These are phyloP conservation scores for Thymus quinquecostatus DNA, from an alignment of 257 asterid species.

Conservation along the genomic window DNA sequence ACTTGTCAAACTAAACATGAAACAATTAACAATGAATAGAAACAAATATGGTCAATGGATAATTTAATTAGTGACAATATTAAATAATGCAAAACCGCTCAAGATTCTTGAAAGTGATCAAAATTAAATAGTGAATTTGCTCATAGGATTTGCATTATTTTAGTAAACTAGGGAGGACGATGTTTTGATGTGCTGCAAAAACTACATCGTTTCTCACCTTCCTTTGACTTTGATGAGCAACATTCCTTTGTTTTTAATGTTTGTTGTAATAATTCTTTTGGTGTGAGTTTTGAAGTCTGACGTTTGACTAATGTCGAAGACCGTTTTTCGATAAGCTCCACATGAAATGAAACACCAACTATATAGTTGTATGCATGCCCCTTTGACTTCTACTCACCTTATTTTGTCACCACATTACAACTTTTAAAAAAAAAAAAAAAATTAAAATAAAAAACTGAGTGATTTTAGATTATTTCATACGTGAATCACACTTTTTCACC, in stretches of 20 bases:
- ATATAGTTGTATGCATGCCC: too few species aligned
- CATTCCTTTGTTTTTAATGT: neutral
- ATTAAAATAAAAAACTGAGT: too few species aligned
- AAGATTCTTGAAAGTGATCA: neutral
- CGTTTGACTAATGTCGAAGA: slow-evolving; percentile 20
- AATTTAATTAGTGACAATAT: neutral
- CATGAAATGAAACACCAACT: neutral
- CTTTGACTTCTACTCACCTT: too few species aligned
- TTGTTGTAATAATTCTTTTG: neutral
- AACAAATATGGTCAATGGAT: neutral
- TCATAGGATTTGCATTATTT: neutral
- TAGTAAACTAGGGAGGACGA: neutral
- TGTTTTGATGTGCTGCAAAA: neutral
- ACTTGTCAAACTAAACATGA: neutral
- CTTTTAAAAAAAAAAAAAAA: too few species aligned
- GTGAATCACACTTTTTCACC: too few species aligned
- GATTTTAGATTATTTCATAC: too few species aligned
- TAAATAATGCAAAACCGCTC: neutral
- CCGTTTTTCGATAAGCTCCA: slow-evolving; percentile 1
- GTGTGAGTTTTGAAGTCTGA: slow-evolving; percentile 4
- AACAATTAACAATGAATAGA: neutral
- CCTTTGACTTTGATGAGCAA: slow-evolving; percentile 20
- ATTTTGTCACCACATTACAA: too few species aligned
- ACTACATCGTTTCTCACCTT: neutral
- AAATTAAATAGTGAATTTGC: neutral